Evolutionary conservation across 331 rosid species (phyloP).

Genomic region (Quercus tomentella): DNA sequence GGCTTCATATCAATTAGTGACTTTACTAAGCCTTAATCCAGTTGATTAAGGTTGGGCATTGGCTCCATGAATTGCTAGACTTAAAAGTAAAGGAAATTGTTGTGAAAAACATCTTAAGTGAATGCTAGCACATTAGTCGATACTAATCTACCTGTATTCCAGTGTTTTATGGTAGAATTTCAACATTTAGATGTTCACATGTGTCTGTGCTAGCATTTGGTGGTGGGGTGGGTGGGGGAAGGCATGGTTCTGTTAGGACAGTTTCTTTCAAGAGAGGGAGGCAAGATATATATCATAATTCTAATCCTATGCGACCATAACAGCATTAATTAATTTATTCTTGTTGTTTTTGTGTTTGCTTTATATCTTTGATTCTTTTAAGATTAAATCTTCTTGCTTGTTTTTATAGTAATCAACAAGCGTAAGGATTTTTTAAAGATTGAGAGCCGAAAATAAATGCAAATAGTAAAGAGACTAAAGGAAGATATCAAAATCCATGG

Average conservation of each 20-base stretch:
- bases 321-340: too few species aligned
- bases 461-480: not conserved
- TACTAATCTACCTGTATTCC: not conserved
- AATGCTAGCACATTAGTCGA: not conserved
- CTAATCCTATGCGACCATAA: too few species aligned
- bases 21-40: not conserved
- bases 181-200: too few species aligned
- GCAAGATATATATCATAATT: too few species aligned
- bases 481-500: not conserved
- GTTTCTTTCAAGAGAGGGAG: too few species aligned
- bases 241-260: too few species aligned
- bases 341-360: not conserved
- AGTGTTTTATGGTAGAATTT: not conserved
- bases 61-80: not conserved
- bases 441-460: not conserved
- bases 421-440: too few species aligned
- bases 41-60: not conserved
- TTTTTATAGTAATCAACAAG: too few species aligned
- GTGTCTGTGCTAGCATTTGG: too few species aligned
- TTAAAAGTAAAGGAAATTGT: not conserved
- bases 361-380: not conserved
- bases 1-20: not conserved
- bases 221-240: too few species aligned
- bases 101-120: not conserved
- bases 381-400: not conserved